Evolutionary conservation across 192 early-diverging fungal species (phyloP), one percentile per base, ranked within the genome.

Genomic region (Umbelopsis sp.): DNA sequence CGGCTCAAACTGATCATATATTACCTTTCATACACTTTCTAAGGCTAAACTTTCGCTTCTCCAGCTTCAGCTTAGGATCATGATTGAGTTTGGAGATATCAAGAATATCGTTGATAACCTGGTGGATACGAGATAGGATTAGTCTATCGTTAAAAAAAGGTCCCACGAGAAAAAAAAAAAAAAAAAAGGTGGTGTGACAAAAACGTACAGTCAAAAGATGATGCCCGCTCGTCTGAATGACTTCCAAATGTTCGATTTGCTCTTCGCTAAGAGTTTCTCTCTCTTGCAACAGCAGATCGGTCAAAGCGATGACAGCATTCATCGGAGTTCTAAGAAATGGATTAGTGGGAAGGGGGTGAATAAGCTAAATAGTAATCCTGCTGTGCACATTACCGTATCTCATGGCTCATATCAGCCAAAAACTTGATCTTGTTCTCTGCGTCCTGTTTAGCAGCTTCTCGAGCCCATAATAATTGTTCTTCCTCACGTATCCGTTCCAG

Each of bases 351-450:
- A n/a, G n/a, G n/a, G n/a, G n/a, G n/a, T n/a, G n/a, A n/a, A n/a
- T n/a, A n/a, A 41, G 24, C 22, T 22, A 1, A 34, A 38, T 43
- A 41, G 38, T 11, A 41, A 41, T 41, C 5, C 38, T 0, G 12
- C 38, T 43, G 32, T 36, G n/a, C 21, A 45, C n/a, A 49, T 24
- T 78, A 79, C 84, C 84, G 75, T 43, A 86, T 86, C 68, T 86
- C 84, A 71, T 86, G 84, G 12, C 80, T 82, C 84, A 86, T 86
- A 44, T 86, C 82, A 8, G 84, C 84, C 72, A 86, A 71, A 68
- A 86, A 86, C 31, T 83, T 83, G 26, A 81, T 86, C 73, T 86
- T 86, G 44, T 82, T 84, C 52, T 86, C 83, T 32, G 84, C 84
- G 12, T 80, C 83, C 29, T 77, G 74, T 65, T 80, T 73, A 26